Base-by-base conservation (phyloP, 2,329 filamentous ascomycete genomes). In the Coniella vitis region DNA sequence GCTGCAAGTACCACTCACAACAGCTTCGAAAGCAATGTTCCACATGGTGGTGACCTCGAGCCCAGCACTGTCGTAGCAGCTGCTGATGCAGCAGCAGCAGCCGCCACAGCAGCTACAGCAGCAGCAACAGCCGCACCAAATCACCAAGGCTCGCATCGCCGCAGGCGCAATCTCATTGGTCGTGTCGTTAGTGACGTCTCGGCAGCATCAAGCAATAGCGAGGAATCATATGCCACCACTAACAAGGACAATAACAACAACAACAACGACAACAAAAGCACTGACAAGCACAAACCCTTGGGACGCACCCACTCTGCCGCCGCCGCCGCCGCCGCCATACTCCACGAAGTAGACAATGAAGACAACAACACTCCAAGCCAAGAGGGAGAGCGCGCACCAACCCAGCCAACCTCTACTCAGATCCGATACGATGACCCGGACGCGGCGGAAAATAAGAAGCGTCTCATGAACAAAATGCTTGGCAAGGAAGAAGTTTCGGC, bases 141-240 rank as follows among this genome's bases (percentile, higher is more conserved):
- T 10, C 32, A 36, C 43, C 45, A 38, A 44, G 48, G 14, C 38
- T 44, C 25, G 44, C 36, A 14, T 29, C 62, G 65, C 14, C 65
- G 70, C 1, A 67, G 70, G 45, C 73, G 76, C 10, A 68, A 73
- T 47, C 74, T 83, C 48, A 65, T 83, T 3, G 79, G 79, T 4
- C 74, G 79, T 10, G 79, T 76, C 3, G 63, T 76, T 22, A 81
- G 77, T 63, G 81, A 81, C 57, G 70, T 70, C 3, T 82, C 78
- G 2, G 72, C 71, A 1, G 67, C 68, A 4, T 78, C 75, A 46
- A 73, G 65, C 45, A 67, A 63, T 38, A 73, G 74, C 47, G 66
- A 65, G 14, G 72, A 73, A 19, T 67, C 68, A 0, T 62, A 61
- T 14, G 56, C 65, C 20, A 44, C n/a, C 12, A 38, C 46, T 17